These are phyloP conservation scores for Pseudonectria buxi DNA, from an alignment of 2,329 filamentous ascomycete genomes.

Conservation along the genomic window DNA sequence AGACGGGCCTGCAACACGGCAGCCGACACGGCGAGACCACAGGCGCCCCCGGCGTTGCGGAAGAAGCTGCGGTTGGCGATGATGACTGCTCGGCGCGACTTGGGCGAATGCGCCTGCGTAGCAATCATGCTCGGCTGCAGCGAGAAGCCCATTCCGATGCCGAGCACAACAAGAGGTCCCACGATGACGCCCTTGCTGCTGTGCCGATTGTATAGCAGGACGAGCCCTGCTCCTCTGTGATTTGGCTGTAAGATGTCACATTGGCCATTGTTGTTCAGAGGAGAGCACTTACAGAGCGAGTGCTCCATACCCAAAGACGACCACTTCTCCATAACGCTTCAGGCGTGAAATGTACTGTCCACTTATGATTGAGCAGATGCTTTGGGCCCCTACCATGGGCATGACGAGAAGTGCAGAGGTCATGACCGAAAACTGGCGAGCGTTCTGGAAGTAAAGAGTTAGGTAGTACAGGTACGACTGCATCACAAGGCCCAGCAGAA, in stretches of 20 bases:
- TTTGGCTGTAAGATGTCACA: neutral
- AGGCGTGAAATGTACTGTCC: constrained; percentile 52
- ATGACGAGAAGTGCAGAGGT: constrained; percentile 46
- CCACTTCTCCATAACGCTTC: constrained; percentile 53
- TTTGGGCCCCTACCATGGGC: constrained; percentile 42
- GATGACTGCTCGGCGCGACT: constrained; percentile 52
- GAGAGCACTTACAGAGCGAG: constrained; percentile 27
- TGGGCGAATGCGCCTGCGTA: constrained; percentile 49
- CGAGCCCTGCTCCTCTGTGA: constrained; percentile 41
- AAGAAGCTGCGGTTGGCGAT: constrained; percentile 59
- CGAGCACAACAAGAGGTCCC: constrained; percentile 40
- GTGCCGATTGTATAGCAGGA: constrained; percentile 39
- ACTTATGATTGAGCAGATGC: constrained; percentile 37
- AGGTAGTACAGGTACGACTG: constrained; percentile 55
- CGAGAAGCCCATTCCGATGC: constrained; percentile 45
- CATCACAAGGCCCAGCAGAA: constrained; percentile 54
- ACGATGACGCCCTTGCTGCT: constrained; percentile 43
- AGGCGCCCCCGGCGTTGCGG: constrained; percentile 48
- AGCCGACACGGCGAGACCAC: constrained; percentile 51
- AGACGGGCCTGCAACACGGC: constrained; percentile 36
- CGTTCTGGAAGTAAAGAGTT: constrained; percentile 57
- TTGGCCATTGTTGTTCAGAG: neutral
- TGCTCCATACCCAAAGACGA: constrained; percentile 36
- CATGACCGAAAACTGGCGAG: constrained; percentile 25
- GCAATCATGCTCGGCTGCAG: constrained; percentile 48